Evolutionary conservation across 148 eudicot species (phyloP), one percentile per base, ranked within the genome.

Genomic region (Camellia japonica): DNA sequence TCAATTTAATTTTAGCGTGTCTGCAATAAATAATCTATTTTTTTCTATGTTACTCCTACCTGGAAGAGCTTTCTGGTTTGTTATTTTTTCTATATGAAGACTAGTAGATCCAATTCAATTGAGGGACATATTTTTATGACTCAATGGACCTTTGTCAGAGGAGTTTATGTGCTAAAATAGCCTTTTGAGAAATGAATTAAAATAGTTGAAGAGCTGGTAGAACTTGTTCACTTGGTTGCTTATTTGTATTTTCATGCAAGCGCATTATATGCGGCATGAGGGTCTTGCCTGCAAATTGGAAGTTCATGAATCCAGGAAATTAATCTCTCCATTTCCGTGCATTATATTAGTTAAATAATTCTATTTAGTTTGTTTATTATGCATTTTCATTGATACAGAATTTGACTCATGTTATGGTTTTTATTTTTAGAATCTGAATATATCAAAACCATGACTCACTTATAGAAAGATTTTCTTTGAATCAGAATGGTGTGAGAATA

Each of bases 31-130:
- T 30, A 30, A 30, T 30, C 38, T 30, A 30, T 8, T 16, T 42
- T 23, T 66, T 23, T 43, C 19, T 77, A 65, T 2, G 13, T 13
- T 4, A 5, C 38, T 20, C 19, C 20, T 6, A 9, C 38, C 18
- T 76, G 59, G 70, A 76, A 46, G 58, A 23, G 42, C 69, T 44
- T 63, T 49, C 16, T 77, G 62, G 30, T 65, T 46, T 62, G 16
- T 63, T 19, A 51, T 30, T 19, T n/a, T 47, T 49, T 10, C 38
- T 38, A 43, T 18, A 59, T 44, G 49, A 60, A 43, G 20, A 5
- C 13, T 43, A 55, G 19, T 56, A 15, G 63, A 55, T 16, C 12
- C 43, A 30, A 16, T 4, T 56, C 47, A 18, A 41, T 43, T 46
- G 67, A 38, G 18, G 68, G 52, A 47, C 3, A n/a, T 4, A 41